Percentiles rank a stretch among this genome's conserved stretches.
Evolutionary conservation across 192 early-diverging fungal species (phyloP).

Genomic region (Podila epicladia): DNA sequence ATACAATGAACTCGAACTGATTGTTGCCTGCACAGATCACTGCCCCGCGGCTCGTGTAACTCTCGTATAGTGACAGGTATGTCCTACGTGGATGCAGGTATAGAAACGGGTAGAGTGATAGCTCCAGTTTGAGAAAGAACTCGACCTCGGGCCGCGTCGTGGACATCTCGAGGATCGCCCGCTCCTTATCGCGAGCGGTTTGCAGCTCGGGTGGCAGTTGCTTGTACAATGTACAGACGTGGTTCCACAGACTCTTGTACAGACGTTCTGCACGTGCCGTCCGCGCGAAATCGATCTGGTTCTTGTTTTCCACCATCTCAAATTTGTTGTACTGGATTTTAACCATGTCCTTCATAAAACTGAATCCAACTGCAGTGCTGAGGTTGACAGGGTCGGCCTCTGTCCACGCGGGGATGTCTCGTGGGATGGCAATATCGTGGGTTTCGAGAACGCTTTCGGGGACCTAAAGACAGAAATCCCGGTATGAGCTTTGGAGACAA

Average conservation of each 20-base stretch:
- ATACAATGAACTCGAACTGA: constrained; percentile 50
- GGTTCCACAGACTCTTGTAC: constrained; percentile 28
- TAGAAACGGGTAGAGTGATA: constrained; percentile 15
- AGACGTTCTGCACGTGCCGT: constrained; percentile 9
- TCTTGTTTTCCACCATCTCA: neutral
- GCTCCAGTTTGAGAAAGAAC: constrained; percentile 26
- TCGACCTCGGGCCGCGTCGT: constrained; percentile 12
- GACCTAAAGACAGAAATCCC: neutral
- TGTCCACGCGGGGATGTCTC: constrained; percentile 18
- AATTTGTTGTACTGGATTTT: constrained; percentile 11
- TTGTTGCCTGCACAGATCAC: constrained; percentile 55
- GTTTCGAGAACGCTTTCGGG: neutral
- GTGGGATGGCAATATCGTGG: constrained; percentile 13
- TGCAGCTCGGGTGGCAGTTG: neutral
- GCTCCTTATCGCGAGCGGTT: neutral
- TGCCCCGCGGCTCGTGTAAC: constrained; percentile 32
- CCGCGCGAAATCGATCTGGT: constrained; percentile 2
- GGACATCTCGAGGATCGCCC: neutral
- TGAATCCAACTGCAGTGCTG: constrained; percentile 8
- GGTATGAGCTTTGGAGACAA: too few species aligned
- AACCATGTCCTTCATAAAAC: constrained; percentile 21
- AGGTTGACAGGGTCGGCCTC: constrained; percentile 12
- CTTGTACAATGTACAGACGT: constrained; percentile 7
- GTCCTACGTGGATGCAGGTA: constrained; percentile 7
- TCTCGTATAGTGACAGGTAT: constrained; percentile 15